Evolutionary conservation across 2,329 filamentous ascomycete species (phyloP).

Genomic region (Sporothrix inflata): DNA sequence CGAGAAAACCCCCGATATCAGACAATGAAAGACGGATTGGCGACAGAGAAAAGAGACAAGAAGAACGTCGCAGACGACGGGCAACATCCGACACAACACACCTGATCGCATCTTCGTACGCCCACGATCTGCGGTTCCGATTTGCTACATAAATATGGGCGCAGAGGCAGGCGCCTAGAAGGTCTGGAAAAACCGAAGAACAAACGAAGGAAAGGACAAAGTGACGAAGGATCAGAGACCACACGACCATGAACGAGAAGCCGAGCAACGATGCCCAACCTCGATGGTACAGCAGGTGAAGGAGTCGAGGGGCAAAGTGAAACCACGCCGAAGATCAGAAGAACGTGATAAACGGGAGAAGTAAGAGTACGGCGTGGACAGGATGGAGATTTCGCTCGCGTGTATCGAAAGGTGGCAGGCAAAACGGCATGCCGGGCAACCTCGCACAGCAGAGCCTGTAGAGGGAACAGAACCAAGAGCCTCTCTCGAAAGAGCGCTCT

Average conservation of each 20-base stretch:
- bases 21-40: neutral
- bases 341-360: neutral
- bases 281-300: neutral
- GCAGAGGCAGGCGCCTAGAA: neutral
- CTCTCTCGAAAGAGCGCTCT: neutral
- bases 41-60: neutral
- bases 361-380: neutral
- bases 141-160: neutral
- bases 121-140: neutral
- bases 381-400: neutral
- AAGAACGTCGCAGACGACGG: neutral
- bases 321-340: neutral
- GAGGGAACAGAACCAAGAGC: neutral
- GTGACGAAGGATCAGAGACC: neutral
- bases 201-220: neutral
- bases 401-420: neutral
- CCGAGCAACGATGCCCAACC: neutral
- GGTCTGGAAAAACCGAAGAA: neutral
- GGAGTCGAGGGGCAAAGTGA: neutral
- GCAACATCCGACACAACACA: no score
- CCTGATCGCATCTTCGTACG: no score
- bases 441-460: neutral
- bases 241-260: neutral
- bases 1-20: neutral
- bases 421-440: slow-evolving; percentile 9